These are phyloP conservation scores for Heliophila coronopifolia DNA, from an alignment of 441 rosid genomes.

Conservation along the genomic window DNA sequence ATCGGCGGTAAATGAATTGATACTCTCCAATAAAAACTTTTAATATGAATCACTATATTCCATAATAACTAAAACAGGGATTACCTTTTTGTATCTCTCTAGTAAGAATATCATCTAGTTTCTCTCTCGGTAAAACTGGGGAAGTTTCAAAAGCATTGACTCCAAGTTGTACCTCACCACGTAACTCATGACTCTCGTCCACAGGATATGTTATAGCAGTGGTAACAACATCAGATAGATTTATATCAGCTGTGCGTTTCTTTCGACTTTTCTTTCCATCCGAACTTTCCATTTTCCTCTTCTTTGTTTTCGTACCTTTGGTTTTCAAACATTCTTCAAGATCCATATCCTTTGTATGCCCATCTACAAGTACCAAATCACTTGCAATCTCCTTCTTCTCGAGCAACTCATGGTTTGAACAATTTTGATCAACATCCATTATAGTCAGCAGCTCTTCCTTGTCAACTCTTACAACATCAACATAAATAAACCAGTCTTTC, in stretches of 20 bases:
- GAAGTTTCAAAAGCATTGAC: background rate
- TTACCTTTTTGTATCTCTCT: background rate
- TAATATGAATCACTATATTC: background rate
- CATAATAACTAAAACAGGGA: background rate
- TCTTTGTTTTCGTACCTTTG: constrained; percentile 2
- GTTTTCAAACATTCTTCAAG: background rate
- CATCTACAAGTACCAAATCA: background rate
- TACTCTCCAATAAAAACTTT: background rate
- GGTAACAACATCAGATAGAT: background rate
- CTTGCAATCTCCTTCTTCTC: background rate
- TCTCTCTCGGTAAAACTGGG: background rate
- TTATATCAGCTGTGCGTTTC: background rate
- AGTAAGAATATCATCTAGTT: background rate
- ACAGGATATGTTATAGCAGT: no score
- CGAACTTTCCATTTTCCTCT: background rate
- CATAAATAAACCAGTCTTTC: constrained; percentile 41
- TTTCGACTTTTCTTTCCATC: background rate
- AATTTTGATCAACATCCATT: constrained; percentile 2
- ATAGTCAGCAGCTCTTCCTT: background rate
- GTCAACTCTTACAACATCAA: constrained; percentile 37
- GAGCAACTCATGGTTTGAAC: background rate
- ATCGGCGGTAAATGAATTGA: background rate
- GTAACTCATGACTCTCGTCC: no score
- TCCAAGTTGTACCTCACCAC: no score
- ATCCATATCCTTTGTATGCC: background rate